phyloP scores from a whole-genome alignment of 257 asterid species.

The Echites panduratus region DNA sequence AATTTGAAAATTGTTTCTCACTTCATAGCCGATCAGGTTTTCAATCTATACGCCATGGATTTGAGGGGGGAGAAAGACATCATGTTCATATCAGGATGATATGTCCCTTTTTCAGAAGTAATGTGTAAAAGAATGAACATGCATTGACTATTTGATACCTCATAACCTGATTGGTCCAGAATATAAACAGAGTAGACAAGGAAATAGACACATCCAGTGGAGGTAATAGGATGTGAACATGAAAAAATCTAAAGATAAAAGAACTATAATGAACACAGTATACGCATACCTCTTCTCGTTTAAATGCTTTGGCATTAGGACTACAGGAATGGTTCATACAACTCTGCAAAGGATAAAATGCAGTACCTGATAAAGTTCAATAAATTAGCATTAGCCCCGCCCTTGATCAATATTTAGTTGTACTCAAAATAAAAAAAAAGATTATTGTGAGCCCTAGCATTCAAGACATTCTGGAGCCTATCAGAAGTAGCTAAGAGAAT shows the following conservation, averaged over 20 bases:
- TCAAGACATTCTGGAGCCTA: not conserved
- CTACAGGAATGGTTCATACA: constrained; percentile 90
- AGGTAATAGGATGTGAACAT: not conserved
- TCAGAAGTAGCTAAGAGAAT: not conserved
- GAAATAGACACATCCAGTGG: not conserved
- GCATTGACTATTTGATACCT: not conserved
- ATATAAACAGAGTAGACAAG: not conserved
- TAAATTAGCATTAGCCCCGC: not conserved
- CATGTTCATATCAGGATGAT: no score
- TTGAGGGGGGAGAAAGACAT: not conserved
- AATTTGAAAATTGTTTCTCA: no score
- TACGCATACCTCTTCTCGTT: constrained; percentile 70
- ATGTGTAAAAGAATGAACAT: not conserved
- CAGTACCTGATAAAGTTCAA: constrained; percentile 56
- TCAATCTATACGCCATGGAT: not conserved
- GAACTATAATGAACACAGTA: not conserved
- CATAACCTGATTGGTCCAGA: no score
- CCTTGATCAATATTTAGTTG: not conserved
- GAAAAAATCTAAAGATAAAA: not conserved
- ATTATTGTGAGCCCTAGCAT: not conserved
- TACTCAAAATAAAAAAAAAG: not conserved
- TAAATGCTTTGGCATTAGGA: constrained; percentile 90
- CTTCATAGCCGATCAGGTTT: no score
- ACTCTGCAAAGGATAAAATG: constrained; percentile 87
- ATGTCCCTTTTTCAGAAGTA: not conserved